A percentile compares a stretch with the other conserved stretches of the same genome.
These are phyloP conservation scores for Diphasiastrum complanatum DNA, from an alignment of 83 land plant species.

Conservation along the genomic window DNA sequence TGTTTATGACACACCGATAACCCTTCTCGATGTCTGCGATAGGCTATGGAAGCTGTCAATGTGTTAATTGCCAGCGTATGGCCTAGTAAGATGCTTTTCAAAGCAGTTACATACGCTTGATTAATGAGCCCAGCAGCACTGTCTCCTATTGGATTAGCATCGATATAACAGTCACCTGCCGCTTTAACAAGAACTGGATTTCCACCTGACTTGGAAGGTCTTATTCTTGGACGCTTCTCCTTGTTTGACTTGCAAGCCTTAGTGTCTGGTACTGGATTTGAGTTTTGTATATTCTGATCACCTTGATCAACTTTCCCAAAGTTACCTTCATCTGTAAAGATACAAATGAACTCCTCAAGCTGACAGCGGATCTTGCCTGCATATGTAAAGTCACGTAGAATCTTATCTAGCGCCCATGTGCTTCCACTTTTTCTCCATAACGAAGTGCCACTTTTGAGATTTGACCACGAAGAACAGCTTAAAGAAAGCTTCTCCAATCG, in stretches of 20 bases:
- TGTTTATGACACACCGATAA: not conserved
- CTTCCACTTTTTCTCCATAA: slow-evolving; percentile 74
- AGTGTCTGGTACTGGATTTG: too few species aligned
- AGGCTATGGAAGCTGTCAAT: slow-evolving; percentile 44
- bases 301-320: too few species aligned
- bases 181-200: not conserved
- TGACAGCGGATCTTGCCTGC: slow-evolving; percentile 52
- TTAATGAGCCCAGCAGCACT: slow-evolving; percentile 51
- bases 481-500: slow-evolving; percentile 48
- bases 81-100: slow-evolving; percentile 65
- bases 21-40: slow-evolving; percentile 36
- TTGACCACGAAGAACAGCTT: slow-evolving; percentile 43
- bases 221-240: not conserved
- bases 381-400: slow-evolving; percentile 54
- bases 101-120: slow-evolving; percentile 86
- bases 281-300: too few species aligned
- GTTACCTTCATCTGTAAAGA: slow-evolving; percentile 29
- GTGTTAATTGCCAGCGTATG: slow-evolving; percentile 62
- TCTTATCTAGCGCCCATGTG: slow-evolving; percentile 57
- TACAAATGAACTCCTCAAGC: slow-evolving; percentile 62
- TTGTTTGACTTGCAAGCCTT: too few species aligned
- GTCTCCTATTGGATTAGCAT: not conserved
- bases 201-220: too few species aligned
- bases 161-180: not conserved
- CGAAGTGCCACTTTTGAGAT: slow-evolving; percentile 57